A percentile compares a stretch with the other conserved stretches of the same genome.
phyloP scores from a whole-genome alignment of 257 asterid species.

The Solanum sejunctum region DNA sequence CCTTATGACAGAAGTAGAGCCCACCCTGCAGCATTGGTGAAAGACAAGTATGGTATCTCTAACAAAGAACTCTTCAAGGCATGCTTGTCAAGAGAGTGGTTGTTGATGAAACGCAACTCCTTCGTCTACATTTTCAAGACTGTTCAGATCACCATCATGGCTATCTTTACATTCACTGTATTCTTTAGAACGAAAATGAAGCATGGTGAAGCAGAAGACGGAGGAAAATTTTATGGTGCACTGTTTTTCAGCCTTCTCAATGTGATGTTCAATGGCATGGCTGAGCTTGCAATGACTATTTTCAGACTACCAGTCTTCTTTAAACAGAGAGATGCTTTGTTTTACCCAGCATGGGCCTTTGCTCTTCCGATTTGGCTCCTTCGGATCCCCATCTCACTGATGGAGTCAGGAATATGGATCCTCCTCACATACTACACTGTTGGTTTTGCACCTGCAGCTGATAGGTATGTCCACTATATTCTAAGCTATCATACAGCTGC shows the following conservation, averaged over 20 bases:
- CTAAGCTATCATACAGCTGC: too few species aligned
- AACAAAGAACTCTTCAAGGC: constrained; percentile 53
- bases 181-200: constrained; percentile 60
- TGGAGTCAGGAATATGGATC: constrained; percentile 61
- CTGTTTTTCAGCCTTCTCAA: constrained; percentile 56
- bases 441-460: constrained; percentile 64
- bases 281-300: constrained; percentile 62
- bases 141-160: constrained; percentile 57
- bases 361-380: constrained; percentile 65
- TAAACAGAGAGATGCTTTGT: constrained; percentile 51
- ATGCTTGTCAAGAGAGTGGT: constrained; percentile 54
- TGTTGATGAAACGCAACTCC: constrained; percentile 51
- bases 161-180: constrained; percentile 52
- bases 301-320: constrained; percentile 59
- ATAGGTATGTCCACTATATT: constrained; percentile 20
- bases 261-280: constrained; percentile 67
- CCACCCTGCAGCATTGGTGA: constrained; percentile 63
- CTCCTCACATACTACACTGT: constrained; percentile 58
- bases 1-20: constrained; percentile 44
- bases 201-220: constrained; percentile 43
- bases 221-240: constrained; percentile 53
- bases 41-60: constrained; percentile 47
- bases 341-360: constrained; percentile 71
- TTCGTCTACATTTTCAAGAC: constrained; percentile 59
- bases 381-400: constrained; percentile 42